phyloP scores from a whole-genome alignment of 352 stramenopile genomes.

The Phytophthora nicotianae region DNA sequence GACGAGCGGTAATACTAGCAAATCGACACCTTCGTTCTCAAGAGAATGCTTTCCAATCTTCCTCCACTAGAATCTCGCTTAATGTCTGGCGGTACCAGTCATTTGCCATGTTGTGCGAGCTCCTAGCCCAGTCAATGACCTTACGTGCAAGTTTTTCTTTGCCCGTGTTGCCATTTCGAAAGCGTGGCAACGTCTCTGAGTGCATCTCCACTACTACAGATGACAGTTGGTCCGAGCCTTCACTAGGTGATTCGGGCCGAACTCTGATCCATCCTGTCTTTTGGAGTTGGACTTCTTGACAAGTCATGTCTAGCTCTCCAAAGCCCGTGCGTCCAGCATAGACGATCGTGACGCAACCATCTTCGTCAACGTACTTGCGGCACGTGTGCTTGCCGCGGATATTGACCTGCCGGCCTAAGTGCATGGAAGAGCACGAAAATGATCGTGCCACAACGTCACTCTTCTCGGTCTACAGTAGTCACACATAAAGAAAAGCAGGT shows the following conservation, averaged over 20 bases:
- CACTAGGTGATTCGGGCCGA: not conserved
- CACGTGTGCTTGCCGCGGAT: conserved; percentile 26
- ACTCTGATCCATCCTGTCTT: conserved; percentile 36
- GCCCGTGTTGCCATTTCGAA: conserved; percentile 10
- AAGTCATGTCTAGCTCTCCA: not conserved
- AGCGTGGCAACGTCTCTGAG: conserved; percentile 17
- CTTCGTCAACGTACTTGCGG: conserved; percentile 23
- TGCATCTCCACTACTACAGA: conserved; percentile 22
- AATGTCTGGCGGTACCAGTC: conserved; percentile 28
- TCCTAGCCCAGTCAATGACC: conserved; percentile 16
- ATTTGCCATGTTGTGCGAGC: conserved; percentile 12
- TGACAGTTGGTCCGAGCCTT: conserved; percentile 1
- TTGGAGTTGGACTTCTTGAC: conserved; percentile 24
- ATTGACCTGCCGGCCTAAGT: conserved; percentile 5
- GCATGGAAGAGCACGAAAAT: conserved; percentile 23
- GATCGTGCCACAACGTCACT: conserved; percentile 18
- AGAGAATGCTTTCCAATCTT: conserved; percentile 30
- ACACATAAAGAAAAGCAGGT: not conserved
- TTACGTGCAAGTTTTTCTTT: conserved; percentile 14
- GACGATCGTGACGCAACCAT: conserved; percentile 28
- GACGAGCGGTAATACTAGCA: not conserved
- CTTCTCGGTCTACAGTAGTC: conserved; percentile 4
- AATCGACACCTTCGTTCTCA: conserved; percentile 2
- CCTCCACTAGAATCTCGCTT: conserved; percentile 28
- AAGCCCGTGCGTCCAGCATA: conserved; percentile 15